Percentiles rank a stretch among this genome's conserved stretches.
Evolutionary conservation across 2,329 filamentous ascomycete species (phyloP).

Genomic region (Paecilomyces niveus): DNA sequence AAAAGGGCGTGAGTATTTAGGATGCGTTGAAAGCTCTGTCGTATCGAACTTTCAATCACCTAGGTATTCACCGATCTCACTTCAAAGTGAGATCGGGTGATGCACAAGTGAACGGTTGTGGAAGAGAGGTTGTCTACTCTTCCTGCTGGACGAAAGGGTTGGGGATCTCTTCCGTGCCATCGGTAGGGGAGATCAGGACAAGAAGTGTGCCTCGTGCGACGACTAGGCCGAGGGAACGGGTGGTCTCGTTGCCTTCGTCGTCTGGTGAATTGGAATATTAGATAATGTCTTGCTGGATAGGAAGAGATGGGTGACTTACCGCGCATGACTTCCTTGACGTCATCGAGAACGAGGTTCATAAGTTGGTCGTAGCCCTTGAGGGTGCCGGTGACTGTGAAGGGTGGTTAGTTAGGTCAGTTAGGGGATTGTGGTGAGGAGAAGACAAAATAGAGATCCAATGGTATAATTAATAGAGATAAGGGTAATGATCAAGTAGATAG

Average conservation of each 20-base stretch:
- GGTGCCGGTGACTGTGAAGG: constrained; percentile 64
- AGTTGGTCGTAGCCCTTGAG: constrained; percentile 95
- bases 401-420: constrained; percentile 5
- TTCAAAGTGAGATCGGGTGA: not conserved
- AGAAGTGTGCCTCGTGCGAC: constrained; percentile 89
- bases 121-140: constrained; percentile 39
- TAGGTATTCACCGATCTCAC: not conserved
- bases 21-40: not conserved
- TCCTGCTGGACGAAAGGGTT: constrained; percentile 82
- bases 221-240: constrained; percentile 73
- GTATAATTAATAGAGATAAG: not conserved
- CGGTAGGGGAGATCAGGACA: constrained; percentile 83
- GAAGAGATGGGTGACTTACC: constrained; percentile 48
- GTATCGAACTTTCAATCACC: not conserved
- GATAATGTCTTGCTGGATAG: not conserved
- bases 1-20: not conserved
- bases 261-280: constrained; percentile 47
- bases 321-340: constrained; percentile 82
- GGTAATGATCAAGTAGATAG: not conserved
- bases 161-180: constrained; percentile 91
- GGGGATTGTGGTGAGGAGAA: not conserved
- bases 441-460: not conserved
- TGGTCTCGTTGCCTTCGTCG: constrained; percentile 82
- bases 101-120: not conserved
- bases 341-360: constrained; percentile 95